Evolutionary conservation across 768 basidiomycete genomes (phyloP), one percentile per base, ranked within the genome.

Genomic region (Dacryopinax primogenitus): DNA sequence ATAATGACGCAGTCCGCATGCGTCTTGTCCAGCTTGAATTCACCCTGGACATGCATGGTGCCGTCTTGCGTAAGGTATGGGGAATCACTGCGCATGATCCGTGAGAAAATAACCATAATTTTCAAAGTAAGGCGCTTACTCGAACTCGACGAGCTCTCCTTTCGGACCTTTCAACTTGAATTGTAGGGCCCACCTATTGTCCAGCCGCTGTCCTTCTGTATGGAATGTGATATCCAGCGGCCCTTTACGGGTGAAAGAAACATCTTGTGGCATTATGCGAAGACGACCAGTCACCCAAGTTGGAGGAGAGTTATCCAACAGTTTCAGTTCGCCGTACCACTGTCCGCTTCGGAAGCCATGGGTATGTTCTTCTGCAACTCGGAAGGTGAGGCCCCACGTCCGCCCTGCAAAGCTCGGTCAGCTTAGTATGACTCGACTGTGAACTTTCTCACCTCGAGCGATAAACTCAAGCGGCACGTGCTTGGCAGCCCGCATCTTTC

Each of bases 1-100:
- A 58, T 58, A 21, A 58, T 58, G 13, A 58, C 30, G 26, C 51
- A 58, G 15, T 58, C 51, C 9, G 51, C 51, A 30, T 58, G 51
- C 26, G 51, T 58, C 51, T 58, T 58, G 30, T 58, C 51, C 26
- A 58, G 51, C 51, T 58, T 58, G 51, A 58, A 58, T 58, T 58
- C 51, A 21, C 51, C 51, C 23, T 28, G 23, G 21, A 58, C 51
- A 30, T 58, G 51, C 26, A 58, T 13, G 51, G 26, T 58, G 13
- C 51, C 51, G 18, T 58, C 51, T 58, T 58, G 51, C 26, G 51
- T 28, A 15, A 58, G 11, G 18, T 58, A 58, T 23, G 51, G 51
- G 9, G 51, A 58, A 32, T 58, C 51, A 21, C 51, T 58, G 51
- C 11, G 11, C 12, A n/a, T n/a, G 51, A 58, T 30, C 13, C 9